phyloP scores from a whole-genome alignment of 2,329 filamentous ascomycete genomes.

The Didymella glomerata region DNA sequence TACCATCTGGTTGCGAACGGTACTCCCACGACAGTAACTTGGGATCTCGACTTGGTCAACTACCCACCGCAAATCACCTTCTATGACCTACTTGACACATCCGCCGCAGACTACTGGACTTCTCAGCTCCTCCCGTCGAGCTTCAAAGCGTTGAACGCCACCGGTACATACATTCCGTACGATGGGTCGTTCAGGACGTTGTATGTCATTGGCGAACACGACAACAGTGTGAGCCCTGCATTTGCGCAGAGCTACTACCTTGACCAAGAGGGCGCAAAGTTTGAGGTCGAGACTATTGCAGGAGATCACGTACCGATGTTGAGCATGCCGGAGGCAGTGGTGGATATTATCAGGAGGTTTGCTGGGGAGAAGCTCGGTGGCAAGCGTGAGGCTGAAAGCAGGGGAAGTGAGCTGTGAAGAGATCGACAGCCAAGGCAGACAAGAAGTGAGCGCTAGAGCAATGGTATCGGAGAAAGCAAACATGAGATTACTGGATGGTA shows the following conservation, averaged over 20 bases:
- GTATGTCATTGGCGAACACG: constrained; percentile 33
- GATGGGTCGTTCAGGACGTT: constrained; percentile 33
- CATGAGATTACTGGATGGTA: not conserved
- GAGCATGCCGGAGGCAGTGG: constrained; percentile 33
- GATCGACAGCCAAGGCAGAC: not conserved
- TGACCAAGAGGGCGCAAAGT: constrained; percentile 29
- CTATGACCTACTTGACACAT: constrained; percentile 33
- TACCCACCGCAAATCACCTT: constrained; percentile 31
- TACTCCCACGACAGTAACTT: constrained; percentile 21
- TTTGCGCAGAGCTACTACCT: constrained; percentile 28
- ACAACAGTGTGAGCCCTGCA: constrained; percentile 29
- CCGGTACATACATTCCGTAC: constrained; percentile 36
- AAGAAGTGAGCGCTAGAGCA: not conserved
- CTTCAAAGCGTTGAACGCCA: constrained; percentile 35
- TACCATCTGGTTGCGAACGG: constrained; percentile 19
- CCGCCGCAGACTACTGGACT: constrained; percentile 19
- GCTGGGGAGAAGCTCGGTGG: constrained; percentile 2
- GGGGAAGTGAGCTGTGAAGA: not conserved
- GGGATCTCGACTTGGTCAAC: constrained; percentile 23
- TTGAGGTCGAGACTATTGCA: constrained; percentile 27
- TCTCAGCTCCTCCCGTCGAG: constrained; percentile 27
- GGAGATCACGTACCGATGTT: constrained; percentile 39
- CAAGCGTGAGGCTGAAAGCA: not conserved
- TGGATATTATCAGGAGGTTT: constrained; percentile 26
- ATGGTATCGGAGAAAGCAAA: not conserved